Conservation (phyloP, 2,329 filamentous ascomycete genomes). For the Phoma sp. region DNA sequence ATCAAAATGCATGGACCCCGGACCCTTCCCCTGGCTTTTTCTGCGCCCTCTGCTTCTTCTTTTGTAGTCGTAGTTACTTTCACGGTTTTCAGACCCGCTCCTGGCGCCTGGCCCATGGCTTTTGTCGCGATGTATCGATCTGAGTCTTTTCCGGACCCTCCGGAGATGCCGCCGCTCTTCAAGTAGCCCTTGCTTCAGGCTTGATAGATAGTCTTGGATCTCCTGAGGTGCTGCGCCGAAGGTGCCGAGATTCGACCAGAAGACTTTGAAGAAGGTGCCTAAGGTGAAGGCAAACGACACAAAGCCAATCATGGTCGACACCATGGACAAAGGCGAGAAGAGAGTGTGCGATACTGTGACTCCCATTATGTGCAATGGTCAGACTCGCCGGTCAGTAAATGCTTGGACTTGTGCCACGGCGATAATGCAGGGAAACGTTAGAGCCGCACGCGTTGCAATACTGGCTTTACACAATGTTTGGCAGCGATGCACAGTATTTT, state of each 20-base stretch:
- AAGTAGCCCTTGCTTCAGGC: constrained; percentile 49
- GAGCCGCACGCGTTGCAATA: background rate
- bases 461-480: background rate
- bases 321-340: constrained; percentile 45
- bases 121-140: constrained; percentile 15
- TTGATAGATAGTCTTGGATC: constrained; percentile 50
- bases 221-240: constrained; percentile 45
- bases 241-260: constrained; percentile 50
- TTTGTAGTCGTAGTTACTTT: constrained; percentile 15
- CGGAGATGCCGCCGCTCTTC: constrained; percentile 49
- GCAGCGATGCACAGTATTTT: background rate
- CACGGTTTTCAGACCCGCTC: constrained; percentile 14
- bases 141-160: constrained; percentile 28
- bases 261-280: constrained; percentile 50
- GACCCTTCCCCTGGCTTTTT: constrained; percentile 5
- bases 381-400: background rate
- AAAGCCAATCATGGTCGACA: constrained; percentile 48
- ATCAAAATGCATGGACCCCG: constrained; percentile 22
- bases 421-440: too few species aligned
- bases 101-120: constrained; percentile 17
- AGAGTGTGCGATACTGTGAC: constrained; percentile 27
- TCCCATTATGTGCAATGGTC: constrained; percentile 20
- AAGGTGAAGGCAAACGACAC: constrained; percentile 53
- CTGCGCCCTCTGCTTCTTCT: constrained; percentile 8
- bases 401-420: too few species aligned